These are phyloP conservation scores for Jamesozyma lodderae DNA, from an alignment of 805 yeast genomes.

Conservation along the genomic window DNA sequence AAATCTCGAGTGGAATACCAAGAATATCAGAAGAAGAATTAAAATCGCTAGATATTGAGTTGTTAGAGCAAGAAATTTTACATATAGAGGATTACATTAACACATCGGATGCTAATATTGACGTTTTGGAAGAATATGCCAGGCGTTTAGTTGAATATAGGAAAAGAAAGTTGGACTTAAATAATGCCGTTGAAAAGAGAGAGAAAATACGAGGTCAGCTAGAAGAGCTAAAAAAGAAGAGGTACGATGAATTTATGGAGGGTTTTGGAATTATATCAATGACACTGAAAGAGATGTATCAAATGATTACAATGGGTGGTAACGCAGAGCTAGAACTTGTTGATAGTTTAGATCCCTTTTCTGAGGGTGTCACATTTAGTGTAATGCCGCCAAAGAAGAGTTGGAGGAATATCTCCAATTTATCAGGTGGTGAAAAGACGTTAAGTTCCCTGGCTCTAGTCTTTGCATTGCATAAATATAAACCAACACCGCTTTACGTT, in stretches of 20 bases:
- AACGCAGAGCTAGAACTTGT: conserved; percentile 95
- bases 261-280: conserved; percentile 83
- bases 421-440: conserved; percentile 98
- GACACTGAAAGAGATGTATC: conserved; percentile 92
- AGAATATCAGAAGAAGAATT: conserved; percentile 46
- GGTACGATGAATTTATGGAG: conserved; percentile 84
- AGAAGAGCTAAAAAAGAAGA: conserved; percentile 60
- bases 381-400: conserved; percentile 99
- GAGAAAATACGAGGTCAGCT: conserved; percentile 52
- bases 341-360: conserved; percentile 93
- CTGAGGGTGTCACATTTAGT: conserved; percentile 92
- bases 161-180: conserved; percentile 55
- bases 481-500: conserved; percentile 94
- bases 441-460: conserved; percentile 89
- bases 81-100: conserved; percentile 48
- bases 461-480: conserved; percentile 90
- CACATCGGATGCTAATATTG: conserved; percentile 56
- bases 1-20: conserved; percentile 28
- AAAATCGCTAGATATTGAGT: conserved; percentile 37
- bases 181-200: conserved; percentile 54
- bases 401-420: conserved; percentile 90
- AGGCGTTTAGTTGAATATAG: conserved; percentile 54
- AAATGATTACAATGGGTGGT: conserved; percentile 98
- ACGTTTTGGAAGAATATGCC: conserved; percentile 69
- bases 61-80: conserved; percentile 43